These are phyloP conservation scores for Rhypophila decipiens DNA, from an alignment of 495 filamentous ascomycete genomes.

Conservation along the genomic window DNA sequence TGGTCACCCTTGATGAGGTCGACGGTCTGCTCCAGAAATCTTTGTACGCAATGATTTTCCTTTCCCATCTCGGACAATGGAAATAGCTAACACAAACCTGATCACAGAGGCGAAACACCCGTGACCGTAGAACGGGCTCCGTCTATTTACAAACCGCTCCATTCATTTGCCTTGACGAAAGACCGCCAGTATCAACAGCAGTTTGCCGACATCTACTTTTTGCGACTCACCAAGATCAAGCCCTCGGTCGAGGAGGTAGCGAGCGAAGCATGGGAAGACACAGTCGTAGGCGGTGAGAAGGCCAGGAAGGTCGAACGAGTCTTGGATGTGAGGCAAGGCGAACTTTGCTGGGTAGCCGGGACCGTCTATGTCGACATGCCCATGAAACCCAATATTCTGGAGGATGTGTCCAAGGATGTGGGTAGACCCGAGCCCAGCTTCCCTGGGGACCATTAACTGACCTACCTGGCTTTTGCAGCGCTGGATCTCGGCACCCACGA, in stretches of 20 bases:
- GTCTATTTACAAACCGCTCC: slow-evolving; percentile 68
- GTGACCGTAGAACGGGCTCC: slow-evolving; percentile 34
- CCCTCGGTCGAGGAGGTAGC: slow-evolving; percentile 73
- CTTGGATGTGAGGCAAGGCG: slow-evolving; percentile 89
- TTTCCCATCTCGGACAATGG: background rate
- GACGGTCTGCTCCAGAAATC: slow-evolving; percentile 26
- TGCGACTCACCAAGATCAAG: slow-evolving; percentile 83
- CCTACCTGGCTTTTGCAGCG: slow-evolving; percentile 46
- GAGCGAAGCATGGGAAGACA: slow-evolving; percentile 65
- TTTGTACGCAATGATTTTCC: slow-evolving; percentile 12
- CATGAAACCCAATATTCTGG: slow-evolving; percentile 92
- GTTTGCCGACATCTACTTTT: slow-evolving; percentile 95
- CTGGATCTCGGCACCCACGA: slow-evolving; percentile 77
- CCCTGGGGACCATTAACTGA: background rate
- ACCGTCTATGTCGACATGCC: slow-evolving; percentile 98
- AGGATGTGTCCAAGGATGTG: slow-evolving; percentile 90
- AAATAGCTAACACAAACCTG: slow-evolving; percentile 1
- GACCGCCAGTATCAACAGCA: slow-evolving; percentile 85
- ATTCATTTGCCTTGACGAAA: slow-evolving; percentile 64
- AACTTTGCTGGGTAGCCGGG: slow-evolving; percentile 91
- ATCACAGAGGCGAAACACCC: slow-evolving; percentile 30
- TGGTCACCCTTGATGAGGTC: slow-evolving; percentile 29
- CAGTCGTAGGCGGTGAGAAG: slow-evolving; percentile 70
- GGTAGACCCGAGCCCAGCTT: slow-evolving; percentile 17
- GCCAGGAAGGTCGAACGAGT: slow-evolving; percentile 75